These are phyloP conservation scores for Rhizopogon rudus DNA, from an alignment of 768 basidiomycete genomes.

Conservation along the genomic window DNA sequence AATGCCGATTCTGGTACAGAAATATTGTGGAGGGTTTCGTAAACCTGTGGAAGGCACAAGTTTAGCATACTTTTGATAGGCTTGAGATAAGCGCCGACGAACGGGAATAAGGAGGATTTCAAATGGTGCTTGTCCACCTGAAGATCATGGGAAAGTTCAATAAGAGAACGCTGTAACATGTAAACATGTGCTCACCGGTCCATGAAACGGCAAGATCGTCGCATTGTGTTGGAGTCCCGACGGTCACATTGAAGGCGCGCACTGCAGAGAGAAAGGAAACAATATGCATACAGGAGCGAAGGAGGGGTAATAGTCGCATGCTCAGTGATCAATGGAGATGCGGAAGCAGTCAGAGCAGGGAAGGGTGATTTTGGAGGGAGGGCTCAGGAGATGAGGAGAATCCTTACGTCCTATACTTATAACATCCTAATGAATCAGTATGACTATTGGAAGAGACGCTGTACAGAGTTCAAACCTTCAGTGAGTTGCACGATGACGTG, in stretches of 20 bases:
- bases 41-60: slow-evolving; percentile 34
- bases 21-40: slow-evolving; percentile 44
- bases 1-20: slow-evolving; percentile 51
- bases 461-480: no score
- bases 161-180: neutral
- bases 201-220: slow-evolving; percentile 55
- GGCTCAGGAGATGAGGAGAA: neutral
- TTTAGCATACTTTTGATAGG: neutral
- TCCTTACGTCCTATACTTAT: neutral
- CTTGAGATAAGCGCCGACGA: slow-evolving; percentile 9
- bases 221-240: slow-evolving; percentile 53
- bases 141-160: neutral
- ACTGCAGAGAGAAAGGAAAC: slow-evolving; percentile 17
- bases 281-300: slow-evolving; percentile 14
- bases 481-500: no score
- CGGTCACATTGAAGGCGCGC: slow-evolving; percentile 40
- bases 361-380: neutral
- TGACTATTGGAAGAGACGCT: no score
- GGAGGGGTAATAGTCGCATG: slow-evolving; percentile 23
- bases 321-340: slow-evolving; percentile 7
- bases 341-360: neutral
- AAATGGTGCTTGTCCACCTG: slow-evolving; percentile 58
- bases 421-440: neutral
- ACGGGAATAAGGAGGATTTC: slow-evolving; percentile 47
- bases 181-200: slow-evolving; percentile 41